Conservation (phyloP, 371 early-diverging fungal species). For the Apophysomyces trapeziformis region DNA sequence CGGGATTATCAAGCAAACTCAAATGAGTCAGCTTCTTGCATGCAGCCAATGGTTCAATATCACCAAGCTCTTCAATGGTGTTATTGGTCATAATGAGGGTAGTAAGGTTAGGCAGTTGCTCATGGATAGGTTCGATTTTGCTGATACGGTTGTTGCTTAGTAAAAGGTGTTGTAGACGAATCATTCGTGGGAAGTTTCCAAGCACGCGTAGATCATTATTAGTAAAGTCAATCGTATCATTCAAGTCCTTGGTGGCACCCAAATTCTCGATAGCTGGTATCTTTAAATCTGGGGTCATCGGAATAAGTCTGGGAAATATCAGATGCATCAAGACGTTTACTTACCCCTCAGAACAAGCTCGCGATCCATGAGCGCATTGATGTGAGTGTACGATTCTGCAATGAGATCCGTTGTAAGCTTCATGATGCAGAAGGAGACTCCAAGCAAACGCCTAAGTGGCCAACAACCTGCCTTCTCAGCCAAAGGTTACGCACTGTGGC, state of each 20-base stretch:
- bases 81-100: slow-evolving; percentile 90
- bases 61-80: slow-evolving; percentile 77
- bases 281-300: slow-evolving; percentile 66
- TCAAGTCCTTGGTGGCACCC: slow-evolving; percentile 90
- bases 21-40: slow-evolving; percentile 65
- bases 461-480: not conserved
- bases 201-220: slow-evolving; percentile 88
- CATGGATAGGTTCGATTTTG: slow-evolving; percentile 68
- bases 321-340: not conserved
- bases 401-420: slow-evolving; percentile 84
- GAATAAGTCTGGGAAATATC: not conserved
- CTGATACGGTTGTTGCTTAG: slow-evolving; percentile 88
- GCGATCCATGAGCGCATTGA: slow-evolving; percentile 89
- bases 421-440: slow-evolving; percentile 46
- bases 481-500: slow-evolving; percentile 9
- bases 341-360: slow-evolving; percentile 89
- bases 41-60: slow-evolving; percentile 73
- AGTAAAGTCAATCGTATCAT: slow-evolving; percentile 93
- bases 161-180: slow-evolving; percentile 78
- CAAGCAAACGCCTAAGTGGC: not conserved
- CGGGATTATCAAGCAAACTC: slow-evolving; percentile 87
- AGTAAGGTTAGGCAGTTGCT: slow-evolving; percentile 76
- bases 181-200: slow-evolving; percentile 87
- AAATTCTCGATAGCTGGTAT: slow-evolving; percentile 94
- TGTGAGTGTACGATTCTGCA: slow-evolving; percentile 66